Evolutionary conservation across 441 rosid genomes (phyloP).

Genomic region (Isatis lusitanica): DNA sequence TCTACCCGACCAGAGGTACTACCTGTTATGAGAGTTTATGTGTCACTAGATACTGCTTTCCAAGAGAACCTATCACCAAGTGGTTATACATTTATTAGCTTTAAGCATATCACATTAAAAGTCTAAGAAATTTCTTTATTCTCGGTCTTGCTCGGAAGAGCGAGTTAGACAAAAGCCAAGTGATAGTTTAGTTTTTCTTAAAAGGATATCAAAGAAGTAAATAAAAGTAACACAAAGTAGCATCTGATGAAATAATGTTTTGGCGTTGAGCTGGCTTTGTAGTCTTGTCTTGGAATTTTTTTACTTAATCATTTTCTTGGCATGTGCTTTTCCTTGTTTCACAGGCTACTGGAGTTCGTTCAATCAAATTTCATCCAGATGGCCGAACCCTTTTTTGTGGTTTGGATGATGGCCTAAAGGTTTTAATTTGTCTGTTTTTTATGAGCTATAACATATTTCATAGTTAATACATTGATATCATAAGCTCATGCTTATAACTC

Average conservation of each 20-base stretch:
- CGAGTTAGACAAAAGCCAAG: not conserved
- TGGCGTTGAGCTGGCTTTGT: not conserved
- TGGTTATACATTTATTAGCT: not conserved
- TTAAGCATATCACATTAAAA: not conserved
- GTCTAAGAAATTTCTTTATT: not conserved
- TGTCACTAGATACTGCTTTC: not conserved
- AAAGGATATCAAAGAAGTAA: not conserved
- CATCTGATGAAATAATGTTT: not conserved
- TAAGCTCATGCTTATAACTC: slow-evolving; percentile 27
- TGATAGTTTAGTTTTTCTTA: not conserved
- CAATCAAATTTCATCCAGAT: slow-evolving; percentile 78
- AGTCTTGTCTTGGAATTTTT: not conserved
- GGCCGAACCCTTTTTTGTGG: slow-evolving; percentile 89
- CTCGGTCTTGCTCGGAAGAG: not conserved
- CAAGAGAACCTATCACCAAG: not conserved
- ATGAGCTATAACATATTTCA: slow-evolving; percentile 1
- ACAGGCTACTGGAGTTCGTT: slow-evolving; percentile 73
- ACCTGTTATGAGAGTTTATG: slow-evolving; percentile 2
- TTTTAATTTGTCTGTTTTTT: slow-evolving; percentile 39
- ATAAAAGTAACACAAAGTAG: not conserved
- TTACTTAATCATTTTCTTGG: not conserved
- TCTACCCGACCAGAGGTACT: slow-evolving; percentile 86
- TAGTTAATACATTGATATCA: slow-evolving; percentile 12
- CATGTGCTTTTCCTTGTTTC: slow-evolving; percentile 9
- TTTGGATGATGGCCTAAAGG: slow-evolving; percentile 80